Base-by-base conservation (phyloP, 78 protist genomes). In the Pelomyxa schiedti region DNA sequence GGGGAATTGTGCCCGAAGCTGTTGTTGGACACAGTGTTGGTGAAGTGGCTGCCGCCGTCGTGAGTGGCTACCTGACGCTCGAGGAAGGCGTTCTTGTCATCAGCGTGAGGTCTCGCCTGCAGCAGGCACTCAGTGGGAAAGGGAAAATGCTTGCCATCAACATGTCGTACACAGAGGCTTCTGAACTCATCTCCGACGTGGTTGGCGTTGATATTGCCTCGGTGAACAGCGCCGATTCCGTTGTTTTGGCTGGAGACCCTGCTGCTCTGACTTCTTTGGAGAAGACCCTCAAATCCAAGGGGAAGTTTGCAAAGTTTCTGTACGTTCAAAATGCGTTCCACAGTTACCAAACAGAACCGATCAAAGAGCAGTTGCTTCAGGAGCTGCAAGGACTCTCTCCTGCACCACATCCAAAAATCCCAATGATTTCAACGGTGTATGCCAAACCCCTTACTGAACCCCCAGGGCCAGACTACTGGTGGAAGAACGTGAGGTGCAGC, bases 11-110 rank as follows among this genome's bases (percentile, higher is more conserved):
- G 1, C 84, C 84, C 32, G 8, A 79, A 3, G n/a, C 64, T 5
- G 53, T 77, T 0, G 52, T 86, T 30, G 91, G 91, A 4, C 91
- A 86, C 41, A 58, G 78, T 37, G 29, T 84, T 6, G 91, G 91
- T 32, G 91, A 86, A 39, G 8, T 86, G 3, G 43, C 72, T 28
- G 87, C 81, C 29, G 87, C 82, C 0, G 47, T 74, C 35, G 68
- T 36, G 4, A 30, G 82, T 5, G 91, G 91, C 3, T 35, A 58
- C 3, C 58, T 86, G 26, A 3, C 52, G 24, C 8, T 77, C 3
- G 66, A 42, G 9, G 85, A 79, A 29, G n/a, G 76, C 3, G 42
- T 78, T 5, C 78, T 75, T 28, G 66, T 86, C 26, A 29, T 82
- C 24, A 69, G 52, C 38, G 1, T 29, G 7, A 77, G 90, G 35